Evolutionary conservation across 495 filamentous ascomycete genomes (phyloP), one percentile per base, ranked within the genome.

Genomic region (Schizothecium vesticola): DNA sequence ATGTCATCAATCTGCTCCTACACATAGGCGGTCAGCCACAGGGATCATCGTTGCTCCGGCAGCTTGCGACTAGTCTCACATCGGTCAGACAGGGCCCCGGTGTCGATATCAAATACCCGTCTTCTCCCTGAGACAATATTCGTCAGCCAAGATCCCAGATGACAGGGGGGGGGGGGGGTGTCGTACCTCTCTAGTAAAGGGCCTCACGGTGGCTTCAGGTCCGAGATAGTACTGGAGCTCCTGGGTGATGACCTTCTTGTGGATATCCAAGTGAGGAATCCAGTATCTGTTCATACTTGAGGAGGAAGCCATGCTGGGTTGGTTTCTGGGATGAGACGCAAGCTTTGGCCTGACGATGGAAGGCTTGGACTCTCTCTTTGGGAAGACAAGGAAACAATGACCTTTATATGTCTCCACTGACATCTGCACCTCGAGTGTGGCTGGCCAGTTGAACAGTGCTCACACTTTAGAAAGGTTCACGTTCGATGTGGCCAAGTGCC

Each of bases 1-100:
- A 86, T 85, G 71, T 86, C 84, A 67, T 86, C 82, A 57, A 86
- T 86, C 73, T 86, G 84, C 76, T 86, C 83, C 84, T 86, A 71
- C 22, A 26, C 59, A 61, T 31, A 28, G 68, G 65, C 55, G 70
- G 76, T 82, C 73, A 80, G 73, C 67, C 61, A 73, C 66, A 65
- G 33, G 67, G 67, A 43, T 67, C 10, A 57, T 33, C 67, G 51
- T 61, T 62, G 62, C 12, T 61, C 25, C 16, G 64, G 3, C 36
- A 43, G 9, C 21, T 23, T 33, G 21, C 31, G 16, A 62, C 56
- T 36, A 64, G 66, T 70, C 83, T 83, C 77, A 86, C 84, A 78
- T 86, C 84, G 73, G 82, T 84, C 67, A 86, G 71, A 67, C 83
- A 86, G 33, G 78, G 71, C 26, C 84, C 84, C 9, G 82, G 82